Percentiles rank a stretch among this genome's conserved stretches.
Conservation (phyloP, 805 yeast species). For the Kluyveromyces wickerhamii region DNA sequence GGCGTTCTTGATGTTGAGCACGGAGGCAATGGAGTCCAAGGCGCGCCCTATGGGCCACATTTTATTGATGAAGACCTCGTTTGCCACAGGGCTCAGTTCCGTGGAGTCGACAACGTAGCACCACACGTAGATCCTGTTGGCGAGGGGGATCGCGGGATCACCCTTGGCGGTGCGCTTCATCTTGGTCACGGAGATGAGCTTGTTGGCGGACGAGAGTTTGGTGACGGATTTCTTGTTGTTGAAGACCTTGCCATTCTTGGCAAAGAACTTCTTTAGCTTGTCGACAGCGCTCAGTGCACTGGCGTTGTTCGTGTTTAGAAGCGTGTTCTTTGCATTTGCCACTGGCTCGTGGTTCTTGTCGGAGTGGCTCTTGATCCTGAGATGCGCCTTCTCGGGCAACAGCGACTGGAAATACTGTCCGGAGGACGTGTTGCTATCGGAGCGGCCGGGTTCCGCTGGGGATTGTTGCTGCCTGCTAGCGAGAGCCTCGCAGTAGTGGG, state of each 20-base stretch:
- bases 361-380: conserved; percentile 15
- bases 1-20: conserved; percentile 18
- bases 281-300: conserved; percentile 13
- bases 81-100: conserved; percentile 6
- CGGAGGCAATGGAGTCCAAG: conserved; percentile 24
- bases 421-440: too few species aligned
- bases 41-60: conserved; percentile 29
- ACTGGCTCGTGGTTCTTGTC: neutral
- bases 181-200: conserved; percentile 13
- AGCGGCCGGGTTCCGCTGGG: neutral
- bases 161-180: conserved; percentile 22
- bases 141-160: conserved; percentile 20
- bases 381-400: conserved; percentile 24
- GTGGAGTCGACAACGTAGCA: conserved; percentile 16
- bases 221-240: conserved; percentile 3
- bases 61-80: conserved; percentile 22
- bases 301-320: conserved; percentile 7
- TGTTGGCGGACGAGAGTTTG: conserved; percentile 11
- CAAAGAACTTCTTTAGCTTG: conserved; percentile 22
- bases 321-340: neutral
- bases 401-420: conserved; percentile 23
- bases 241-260: conserved; percentile 5
- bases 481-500: conserved; percentile 22
- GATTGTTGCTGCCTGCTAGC: conserved; percentile 6
- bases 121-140: conserved; percentile 22